Base-by-base conservation (phyloP, 352 stramenopile genomes). In the Globisporangium takayamanum region DNA sequence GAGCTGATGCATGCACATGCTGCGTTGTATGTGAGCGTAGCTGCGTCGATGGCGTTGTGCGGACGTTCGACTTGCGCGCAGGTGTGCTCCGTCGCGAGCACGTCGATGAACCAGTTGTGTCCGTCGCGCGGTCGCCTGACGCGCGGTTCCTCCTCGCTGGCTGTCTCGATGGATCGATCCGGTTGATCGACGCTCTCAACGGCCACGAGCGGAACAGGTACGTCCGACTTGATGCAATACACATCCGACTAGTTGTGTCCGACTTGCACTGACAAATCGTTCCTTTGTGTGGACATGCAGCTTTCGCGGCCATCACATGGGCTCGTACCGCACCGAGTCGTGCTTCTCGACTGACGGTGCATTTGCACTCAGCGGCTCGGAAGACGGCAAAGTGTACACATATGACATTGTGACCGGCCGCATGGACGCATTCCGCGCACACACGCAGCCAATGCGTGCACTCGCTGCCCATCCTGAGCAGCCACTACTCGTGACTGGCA, bases 41-140 rank as follows among this genome's bases (percentile, higher is more conserved):
- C 2, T 94, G 77, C 55, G 88, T 96, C 22, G 88, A 96, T 60
- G 85, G 88, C 18, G 66, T 76, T 53, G 80, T 96, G 39, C 76
- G 87, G 26, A 94, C 81, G 12, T 96, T 92, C 57, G 88, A 96
- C 64, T 57, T 95, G 30, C 78, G 87, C 11, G 80, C 73, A 18
- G 87, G 85, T 2, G 69, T 71, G 48, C 56, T 96, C 11, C 77
- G 70, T 37, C 67, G 80, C 39, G 87, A 96, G 50, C 68, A 95
- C 63, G 85, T 93, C 50, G 67, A 91, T 28, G 87, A 89, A 47
- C 86, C 88, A 1, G 78, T 96, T 2, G 79, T 90, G 28, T 88
- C 74, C 18, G 59, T 95, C 5, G 74, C 73, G n/a, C 65, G 84
- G 20, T 96, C 88, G 20, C 69, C 74, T 1, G 88, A 96, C 53